phyloP scores from a whole-genome alignment of 2,329 filamentous ascomycete genomes.

The Monosporascus sp. region DNA sequence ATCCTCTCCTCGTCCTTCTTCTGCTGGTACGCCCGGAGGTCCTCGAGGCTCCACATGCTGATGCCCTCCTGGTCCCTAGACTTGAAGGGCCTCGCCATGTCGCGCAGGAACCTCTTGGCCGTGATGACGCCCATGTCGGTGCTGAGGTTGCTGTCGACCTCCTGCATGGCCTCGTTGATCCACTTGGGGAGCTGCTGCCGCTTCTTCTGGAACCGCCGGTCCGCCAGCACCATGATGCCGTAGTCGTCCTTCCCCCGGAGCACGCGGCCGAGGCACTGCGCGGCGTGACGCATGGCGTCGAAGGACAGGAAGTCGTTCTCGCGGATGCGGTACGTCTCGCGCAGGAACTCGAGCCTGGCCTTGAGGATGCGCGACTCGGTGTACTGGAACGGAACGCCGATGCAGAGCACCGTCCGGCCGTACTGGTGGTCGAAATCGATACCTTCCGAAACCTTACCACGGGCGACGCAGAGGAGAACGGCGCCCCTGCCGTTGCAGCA shows the following conservation, averaged over 20 bases:
- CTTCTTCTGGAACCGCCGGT: conserved; percentile 91
- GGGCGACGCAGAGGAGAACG: conserved; percentile 87
- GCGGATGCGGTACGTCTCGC: conserved; percentile 92
- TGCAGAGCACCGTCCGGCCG: conserved; percentile 89
- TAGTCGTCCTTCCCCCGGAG: conserved; percentile 97
- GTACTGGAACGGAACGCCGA: conserved; percentile 97
- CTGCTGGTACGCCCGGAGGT: conserved; percentile 73
- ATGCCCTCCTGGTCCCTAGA: conserved; percentile 83
- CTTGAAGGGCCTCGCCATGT: conserved; percentile 88
- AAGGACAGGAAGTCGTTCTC: conserved; percentile 98
- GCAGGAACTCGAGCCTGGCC: conserved; percentile 89
- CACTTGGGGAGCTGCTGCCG: conserved; percentile 87
- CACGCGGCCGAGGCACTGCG: conserved; percentile 92
- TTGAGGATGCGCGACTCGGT: conserved; percentile 97
- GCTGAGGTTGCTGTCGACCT: conserved; percentile 83
- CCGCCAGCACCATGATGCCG: conserved; percentile 98
- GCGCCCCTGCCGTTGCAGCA: conserved; percentile 96
- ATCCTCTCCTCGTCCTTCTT: conserved; percentile 68
- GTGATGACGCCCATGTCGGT: conserved; percentile 92
- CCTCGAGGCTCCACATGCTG: conserved; percentile 81
- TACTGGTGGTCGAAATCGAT: conserved; percentile 99
- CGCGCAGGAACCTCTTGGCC: conserved; percentile 82
- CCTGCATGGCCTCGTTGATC: conserved; percentile 85
- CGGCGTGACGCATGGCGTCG: conserved; percentile 98
- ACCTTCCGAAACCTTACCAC: conserved; percentile 94